Conservation (phyloP, 371 early-diverging fungal genomes). For the Funneliformis caledonium region DNA sequence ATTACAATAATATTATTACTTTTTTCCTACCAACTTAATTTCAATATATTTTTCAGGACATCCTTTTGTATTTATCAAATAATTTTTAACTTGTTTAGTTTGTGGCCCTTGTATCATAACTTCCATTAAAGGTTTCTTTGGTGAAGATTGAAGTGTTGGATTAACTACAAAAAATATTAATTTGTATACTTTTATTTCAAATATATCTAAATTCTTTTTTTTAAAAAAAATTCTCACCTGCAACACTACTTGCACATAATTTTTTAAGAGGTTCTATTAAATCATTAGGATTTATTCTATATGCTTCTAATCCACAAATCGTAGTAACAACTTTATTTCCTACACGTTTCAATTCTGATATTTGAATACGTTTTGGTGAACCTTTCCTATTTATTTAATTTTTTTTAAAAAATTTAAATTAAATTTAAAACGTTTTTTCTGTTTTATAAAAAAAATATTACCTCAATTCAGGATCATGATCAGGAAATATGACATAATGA, state of each 20-base stretch:
- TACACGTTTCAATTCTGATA: background rate
- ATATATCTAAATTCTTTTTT: background rate
- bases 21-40: background rate
- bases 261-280: conserved; percentile 16
- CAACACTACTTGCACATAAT: conserved; percentile 18
- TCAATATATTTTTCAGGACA: conserved; percentile 26
- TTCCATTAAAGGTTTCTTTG: conserved; percentile 21
- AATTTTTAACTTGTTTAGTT: conserved; percentile 2
- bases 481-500: background rate
- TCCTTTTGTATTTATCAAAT: background rate
- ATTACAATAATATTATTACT: background rate
- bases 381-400: conserved; percentile 4
- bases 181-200: background rate
- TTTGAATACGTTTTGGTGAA: background rate
- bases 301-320: conserved; percentile 13
- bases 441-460: background rate
- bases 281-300: conserved; percentile 8
- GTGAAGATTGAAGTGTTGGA: background rate
- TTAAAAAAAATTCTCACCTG: background rate
- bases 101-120: conserved; percentile 25
- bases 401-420: background rate
- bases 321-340: conserved; percentile 16
- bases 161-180: background rate
- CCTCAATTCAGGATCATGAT: background rate
- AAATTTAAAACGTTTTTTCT: background rate